Evolutionary conservation across 2,329 filamentous ascomycete genomes (phyloP).

Genomic region (Exophiala mesophila): DNA sequence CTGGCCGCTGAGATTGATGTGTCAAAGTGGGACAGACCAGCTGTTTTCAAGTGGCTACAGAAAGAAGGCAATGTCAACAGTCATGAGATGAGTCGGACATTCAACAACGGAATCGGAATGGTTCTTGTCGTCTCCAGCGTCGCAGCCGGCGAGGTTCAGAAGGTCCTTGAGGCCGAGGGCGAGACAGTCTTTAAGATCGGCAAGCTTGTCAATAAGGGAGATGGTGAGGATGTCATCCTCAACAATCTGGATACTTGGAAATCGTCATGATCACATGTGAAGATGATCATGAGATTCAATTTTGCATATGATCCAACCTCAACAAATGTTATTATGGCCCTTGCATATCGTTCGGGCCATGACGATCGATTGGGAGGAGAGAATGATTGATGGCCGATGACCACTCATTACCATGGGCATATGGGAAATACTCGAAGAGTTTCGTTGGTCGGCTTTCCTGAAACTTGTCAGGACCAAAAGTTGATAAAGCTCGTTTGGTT

Average conservation of each 20-base stretch:
- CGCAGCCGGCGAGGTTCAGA: slow-evolving; percentile 57
- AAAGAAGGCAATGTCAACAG: slow-evolving; percentile 57
- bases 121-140: slow-evolving; percentile 70
- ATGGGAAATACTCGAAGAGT: too few species aligned
- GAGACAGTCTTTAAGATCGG: slow-evolving; percentile 78
- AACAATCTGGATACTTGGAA: slow-evolving; percentile 52
- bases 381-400: too few species aligned
- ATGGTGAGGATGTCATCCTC: slow-evolving; percentile 56
- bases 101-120: slow-evolving; percentile 96
- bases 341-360: too few species aligned
- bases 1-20: slow-evolving; percentile 80
- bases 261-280: slow-evolving; percentile 7
- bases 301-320: too few species aligned
- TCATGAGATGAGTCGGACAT: slow-evolving; percentile 81
- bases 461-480: too few species aligned
- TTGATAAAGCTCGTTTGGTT: too few species aligned
- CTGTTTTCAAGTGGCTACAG: slow-evolving; percentile 86
- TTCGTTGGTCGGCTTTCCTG: too few species aligned
- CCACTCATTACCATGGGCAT: too few species aligned
- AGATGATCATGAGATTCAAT: too few species aligned
- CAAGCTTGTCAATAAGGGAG: slow-evolving; percentile 56
- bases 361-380: too few species aligned
- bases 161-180: slow-evolving; percentile 59
- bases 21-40: slow-evolving; percentile 66
- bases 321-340: too few species aligned